These are phyloP conservation scores for Funneliformis geosporum DNA, from an alignment of 192 early-diverging fungal species.

Conservation along the genomic window DNA sequence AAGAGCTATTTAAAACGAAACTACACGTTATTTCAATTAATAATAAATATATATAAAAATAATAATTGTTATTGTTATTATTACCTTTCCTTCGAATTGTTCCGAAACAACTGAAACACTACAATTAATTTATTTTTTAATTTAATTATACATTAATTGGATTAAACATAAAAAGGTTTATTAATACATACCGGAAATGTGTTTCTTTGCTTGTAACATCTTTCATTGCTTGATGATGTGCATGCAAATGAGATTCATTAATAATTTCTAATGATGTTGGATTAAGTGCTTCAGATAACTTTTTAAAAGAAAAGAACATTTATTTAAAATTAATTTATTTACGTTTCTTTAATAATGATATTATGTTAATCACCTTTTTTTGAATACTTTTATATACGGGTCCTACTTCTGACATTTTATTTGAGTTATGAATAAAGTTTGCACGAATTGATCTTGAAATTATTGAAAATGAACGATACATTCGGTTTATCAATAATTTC, in stretches of 20 bases:
- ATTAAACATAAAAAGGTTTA: background rate
- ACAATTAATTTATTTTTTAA: background rate
- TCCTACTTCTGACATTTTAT: background rate
- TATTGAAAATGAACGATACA: background rate
- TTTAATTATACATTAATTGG: background rate
- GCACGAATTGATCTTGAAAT: background rate
- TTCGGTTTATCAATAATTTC: no score
- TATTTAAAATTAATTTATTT: background rate
- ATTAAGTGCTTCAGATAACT: conserved; percentile 46
- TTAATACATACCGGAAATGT: conserved; percentile 68
- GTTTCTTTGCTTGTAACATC: conserved; percentile 77
- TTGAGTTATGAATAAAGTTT: background rate
- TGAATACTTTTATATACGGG: conserved; percentile 7
- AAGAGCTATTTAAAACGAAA: conserved; percentile 24
- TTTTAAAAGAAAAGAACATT: background rate
- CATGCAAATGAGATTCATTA: conserved; percentile 80
- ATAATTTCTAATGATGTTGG: conserved; percentile 68
- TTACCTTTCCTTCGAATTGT: conserved; percentile 62
- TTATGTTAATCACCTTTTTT: background rate
- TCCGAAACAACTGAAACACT: conserved; percentile 73
- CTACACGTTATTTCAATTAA: background rate
- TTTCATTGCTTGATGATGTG: conserved; percentile 84
- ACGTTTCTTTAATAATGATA: background rate
- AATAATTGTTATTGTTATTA: background rate
- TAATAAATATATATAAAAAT: background rate